Conservation (phyloP, 192 early-diverging fungal species). For the Helicostylum pulchrum region DNA sequence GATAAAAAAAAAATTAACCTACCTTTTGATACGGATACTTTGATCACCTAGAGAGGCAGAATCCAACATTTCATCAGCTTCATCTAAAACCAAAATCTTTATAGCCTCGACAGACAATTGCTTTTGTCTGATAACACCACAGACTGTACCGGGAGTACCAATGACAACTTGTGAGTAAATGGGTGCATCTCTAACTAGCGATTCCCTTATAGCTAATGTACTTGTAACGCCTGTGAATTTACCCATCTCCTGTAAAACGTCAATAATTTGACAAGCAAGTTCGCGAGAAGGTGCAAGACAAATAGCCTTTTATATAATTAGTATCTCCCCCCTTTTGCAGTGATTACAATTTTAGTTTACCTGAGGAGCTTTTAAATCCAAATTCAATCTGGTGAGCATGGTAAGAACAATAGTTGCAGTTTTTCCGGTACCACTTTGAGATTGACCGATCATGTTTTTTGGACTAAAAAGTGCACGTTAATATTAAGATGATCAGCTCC, state of each 20-base stretch:
- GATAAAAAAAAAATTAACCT: conserved; percentile 11
- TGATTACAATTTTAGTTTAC: conserved; percentile 22
- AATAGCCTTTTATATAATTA: conserved; percentile 52
- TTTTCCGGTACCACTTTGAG: conserved; percentile 97
- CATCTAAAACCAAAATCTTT: conserved; percentile 90
- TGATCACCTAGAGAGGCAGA: conserved; percentile 82
- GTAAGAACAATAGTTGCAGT: conserved; percentile 94
- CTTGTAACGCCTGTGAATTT: conserved; percentile 81
- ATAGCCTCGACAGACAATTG: conserved; percentile 58
- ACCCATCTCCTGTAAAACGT: conserved; percentile 86
- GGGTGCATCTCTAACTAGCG: conserved; percentile 46
- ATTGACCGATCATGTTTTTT: conserved; percentile 96
- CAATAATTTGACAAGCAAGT: conserved; percentile 92
- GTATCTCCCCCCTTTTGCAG: no score
- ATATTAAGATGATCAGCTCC: no score
- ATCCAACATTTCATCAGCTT: conserved; percentile 98
- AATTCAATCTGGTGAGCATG: conserved; percentile 86
- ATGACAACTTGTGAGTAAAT: conserved; percentile 83
- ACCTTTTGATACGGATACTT: conserved; percentile 81
- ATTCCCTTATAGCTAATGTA: conserved; percentile 77
- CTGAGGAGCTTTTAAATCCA: conserved; percentile 61
- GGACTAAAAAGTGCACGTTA: conserved; percentile 42
- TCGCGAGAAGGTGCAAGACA: conserved; percentile 92
- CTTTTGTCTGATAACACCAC: conserved; percentile 65
- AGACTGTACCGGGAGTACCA: conserved; percentile 92